phyloP scores from a whole-genome alignment of 2,329 filamentous ascomycete genomes.

The Fusarium beomiforme region DNA sequence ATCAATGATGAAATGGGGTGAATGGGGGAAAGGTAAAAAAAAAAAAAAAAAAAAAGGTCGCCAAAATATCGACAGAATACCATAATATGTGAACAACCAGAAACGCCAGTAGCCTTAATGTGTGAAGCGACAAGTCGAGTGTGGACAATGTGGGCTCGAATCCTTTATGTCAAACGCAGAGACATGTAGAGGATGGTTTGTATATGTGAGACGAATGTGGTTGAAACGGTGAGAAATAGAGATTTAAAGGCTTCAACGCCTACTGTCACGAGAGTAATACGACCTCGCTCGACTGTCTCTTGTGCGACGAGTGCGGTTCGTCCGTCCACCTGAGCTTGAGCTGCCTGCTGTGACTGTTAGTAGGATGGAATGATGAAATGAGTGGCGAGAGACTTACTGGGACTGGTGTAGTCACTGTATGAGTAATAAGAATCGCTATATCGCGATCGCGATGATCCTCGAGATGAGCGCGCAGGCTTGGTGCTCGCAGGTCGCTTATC shows the following conservation, averaged over 20 bases:
- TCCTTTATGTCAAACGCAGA: conserved; percentile 31
- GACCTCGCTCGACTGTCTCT: conserved; percentile 48
- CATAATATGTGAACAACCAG: conserved; percentile 38
- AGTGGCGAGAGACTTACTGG: conserved; percentile 57
- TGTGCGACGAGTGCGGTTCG: conserved; percentile 47
- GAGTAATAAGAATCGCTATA: conserved; percentile 66
- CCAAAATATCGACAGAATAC: conserved; percentile 5
- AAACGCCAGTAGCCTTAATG: conserved; percentile 41
- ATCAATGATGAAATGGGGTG: conserved; percentile 1
- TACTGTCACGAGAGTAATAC: conserved; percentile 45
- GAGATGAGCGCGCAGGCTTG: conserved; percentile 51
- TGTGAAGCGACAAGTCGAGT: conserved; percentile 33
- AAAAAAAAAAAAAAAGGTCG: not conserved
- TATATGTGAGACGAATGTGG: conserved; percentile 19
- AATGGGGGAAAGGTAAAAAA: not conserved
- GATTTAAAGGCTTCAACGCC: conserved; percentile 24
- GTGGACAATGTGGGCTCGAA: conserved; percentile 32
- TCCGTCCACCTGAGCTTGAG: conserved; percentile 58
- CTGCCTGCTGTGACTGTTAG: conserved; percentile 53
- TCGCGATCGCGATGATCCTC: conserved; percentile 56
- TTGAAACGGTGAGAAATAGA: conserved; percentile 3
- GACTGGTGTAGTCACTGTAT: conserved; percentile 60
- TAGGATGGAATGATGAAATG: not conserved
- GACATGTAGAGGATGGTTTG: conserved; percentile 40
- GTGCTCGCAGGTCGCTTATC: conserved; percentile 57